phyloP scores from a whole-genome alignment of 2,329 filamentous ascomycete species.

The Exophiala dermatitidis region DNA sequence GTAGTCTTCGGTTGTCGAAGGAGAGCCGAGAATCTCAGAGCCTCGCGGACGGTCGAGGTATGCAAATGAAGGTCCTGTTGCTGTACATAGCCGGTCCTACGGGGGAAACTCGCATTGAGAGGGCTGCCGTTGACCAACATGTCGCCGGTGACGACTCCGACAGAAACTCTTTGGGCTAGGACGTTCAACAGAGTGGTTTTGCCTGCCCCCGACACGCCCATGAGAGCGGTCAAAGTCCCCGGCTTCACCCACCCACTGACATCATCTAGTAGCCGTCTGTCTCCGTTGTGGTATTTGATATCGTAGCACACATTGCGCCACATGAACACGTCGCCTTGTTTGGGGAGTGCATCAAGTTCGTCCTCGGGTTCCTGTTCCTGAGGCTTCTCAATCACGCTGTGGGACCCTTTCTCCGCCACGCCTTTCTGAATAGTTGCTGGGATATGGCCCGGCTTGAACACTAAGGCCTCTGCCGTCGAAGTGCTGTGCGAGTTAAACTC shows the following conservation, averaged over 20 bases:
- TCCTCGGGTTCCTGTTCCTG: not conserved
- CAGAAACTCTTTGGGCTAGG: slow-evolving; percentile 48
- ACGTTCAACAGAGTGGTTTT: slow-evolving; percentile 56
- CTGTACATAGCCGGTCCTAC: slow-evolving; percentile 61
- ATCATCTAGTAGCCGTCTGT: slow-evolving; percentile 47
- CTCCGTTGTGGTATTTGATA: slow-evolving; percentile 37
- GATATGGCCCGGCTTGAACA: slow-evolving; percentile 62
- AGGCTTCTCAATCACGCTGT: not conserved
- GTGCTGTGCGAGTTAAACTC: slow-evolving; percentile 60
- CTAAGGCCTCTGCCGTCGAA: slow-evolving; percentile 67
- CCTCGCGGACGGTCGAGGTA: slow-evolving; percentile 59
- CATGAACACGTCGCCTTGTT: slow-evolving; percentile 37
- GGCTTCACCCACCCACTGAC: slow-evolving; percentile 51
- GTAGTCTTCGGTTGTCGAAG: slow-evolving; percentile 73
- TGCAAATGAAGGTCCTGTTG: slow-evolving; percentile 61
- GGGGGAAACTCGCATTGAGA: slow-evolving; percentile 52
- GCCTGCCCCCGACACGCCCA: slow-evolving; percentile 57
- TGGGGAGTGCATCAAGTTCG: slow-evolving; percentile 22
- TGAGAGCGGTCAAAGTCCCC: slow-evolving; percentile 48
- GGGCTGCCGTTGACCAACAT: slow-evolving; percentile 58
- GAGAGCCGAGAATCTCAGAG: slow-evolving; percentile 62
- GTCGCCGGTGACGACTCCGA: slow-evolving; percentile 57
- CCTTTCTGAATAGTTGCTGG: slow-evolving; percentile 34
- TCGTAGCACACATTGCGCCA: slow-evolving; percentile 52
- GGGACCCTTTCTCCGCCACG: not conserved